Evolutionary conservation across 495 filamentous ascomycete species (phyloP), one percentile per base, ranked within the genome.

Genomic region (Aspergillus conjunctus): DNA sequence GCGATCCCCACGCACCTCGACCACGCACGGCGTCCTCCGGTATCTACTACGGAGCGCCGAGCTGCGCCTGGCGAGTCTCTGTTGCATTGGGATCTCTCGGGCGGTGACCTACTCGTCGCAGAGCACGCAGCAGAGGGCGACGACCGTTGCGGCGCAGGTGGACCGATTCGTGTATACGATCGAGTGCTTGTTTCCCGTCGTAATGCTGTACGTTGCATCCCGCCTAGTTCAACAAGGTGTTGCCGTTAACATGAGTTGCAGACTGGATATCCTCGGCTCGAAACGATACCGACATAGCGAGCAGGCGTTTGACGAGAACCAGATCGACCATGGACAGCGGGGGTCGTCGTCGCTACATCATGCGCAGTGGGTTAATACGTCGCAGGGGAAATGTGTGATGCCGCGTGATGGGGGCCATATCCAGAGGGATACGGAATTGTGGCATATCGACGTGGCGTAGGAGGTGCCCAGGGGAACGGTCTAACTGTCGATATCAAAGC

Each of bases 41-140:
- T 69, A 71, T 62, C 56, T 74, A 22, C 64, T 70, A 54, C 53
- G 69, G 32, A 75, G 71, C 53, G 72, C 73, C 15, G 73, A 77
- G 60, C 62, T 77, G 18, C 62, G 73, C 6, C 65, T 75, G 8
- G 64, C 71, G 14, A 56, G 54, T 4, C 54, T 74, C 17, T 66
- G 64, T 8, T n/a, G 63, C 39, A 68, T 74, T 26, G 71, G 70
- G 2, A 60, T 70, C 32, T 58, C 66, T 7, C 65, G 71, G 34
- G 66, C 70, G 17, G 58, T 73, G 17, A 74, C 70, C 9, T 73
- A 73, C 51, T 66, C 62, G 0, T 74, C 69, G 45, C 71, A 73
- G 62, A 54, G 21, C 7, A 63, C 60, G 0, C 43, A 60, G 11
- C 70, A 74, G 59, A 62, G 26, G 10, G 71, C 66, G 4, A 71